Evolutionary conservation across 345 rosid genomes (phyloP).

Genomic region (Syzygium aqueum): DNA sequence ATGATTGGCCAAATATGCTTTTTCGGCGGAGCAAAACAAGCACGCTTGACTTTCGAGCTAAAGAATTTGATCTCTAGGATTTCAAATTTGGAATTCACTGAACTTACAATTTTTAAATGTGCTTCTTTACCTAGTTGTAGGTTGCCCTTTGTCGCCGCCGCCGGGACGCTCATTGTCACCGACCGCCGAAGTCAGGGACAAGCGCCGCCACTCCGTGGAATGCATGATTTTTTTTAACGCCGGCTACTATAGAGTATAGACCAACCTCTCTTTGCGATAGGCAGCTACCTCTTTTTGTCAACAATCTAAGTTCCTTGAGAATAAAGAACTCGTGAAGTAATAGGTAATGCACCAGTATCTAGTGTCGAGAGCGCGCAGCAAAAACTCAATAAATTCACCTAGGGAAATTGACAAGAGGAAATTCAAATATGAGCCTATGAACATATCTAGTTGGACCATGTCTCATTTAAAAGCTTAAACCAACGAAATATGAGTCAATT

Average conservation of each 20-base stretch:
- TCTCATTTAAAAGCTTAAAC: neutral
- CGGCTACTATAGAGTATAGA: neutral
- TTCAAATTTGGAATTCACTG: neutral
- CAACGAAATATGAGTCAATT: neutral
- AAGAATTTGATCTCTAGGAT: neutral
- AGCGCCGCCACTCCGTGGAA: neutral
- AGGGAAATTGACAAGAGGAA: neutral
- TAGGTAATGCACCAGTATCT: neutral
- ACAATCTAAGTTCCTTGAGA: neutral
- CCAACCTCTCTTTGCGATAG: neutral
- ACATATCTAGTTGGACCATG: neutral
- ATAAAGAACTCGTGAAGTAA: neutral
- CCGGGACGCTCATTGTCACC: neutral
- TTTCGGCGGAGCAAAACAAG: neutral
- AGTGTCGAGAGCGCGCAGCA: accelerated
- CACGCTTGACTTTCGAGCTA: neutral
- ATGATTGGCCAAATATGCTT: neutral
- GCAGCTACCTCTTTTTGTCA: neutral
- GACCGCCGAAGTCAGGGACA: neutral
- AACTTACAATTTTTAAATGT: neutral
- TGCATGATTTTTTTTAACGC: neutral
- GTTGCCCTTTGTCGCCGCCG: neutral
- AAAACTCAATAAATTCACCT: accelerated
- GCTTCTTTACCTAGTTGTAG: neutral
- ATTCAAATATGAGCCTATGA: accelerated